A percentile compares a stretch with the other conserved stretches of the same genome.
phyloP scores from a whole-genome alignment of 768 basidiomycete genomes.

The Candolleomyces eurysporus region DNA sequence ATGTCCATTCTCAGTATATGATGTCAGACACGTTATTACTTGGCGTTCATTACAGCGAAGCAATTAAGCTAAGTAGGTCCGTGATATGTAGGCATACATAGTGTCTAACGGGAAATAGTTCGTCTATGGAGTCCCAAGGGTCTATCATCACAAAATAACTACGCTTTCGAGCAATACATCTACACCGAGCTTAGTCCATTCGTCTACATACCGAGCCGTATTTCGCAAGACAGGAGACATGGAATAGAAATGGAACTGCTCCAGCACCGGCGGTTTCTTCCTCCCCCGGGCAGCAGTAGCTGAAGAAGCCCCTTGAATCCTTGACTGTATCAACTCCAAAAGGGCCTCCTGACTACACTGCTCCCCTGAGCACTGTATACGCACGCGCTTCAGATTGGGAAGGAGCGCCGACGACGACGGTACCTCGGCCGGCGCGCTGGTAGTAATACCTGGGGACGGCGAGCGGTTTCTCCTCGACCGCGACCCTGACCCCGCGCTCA shows the following conservation, averaged over 20 bases:
- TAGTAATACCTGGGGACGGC: no score
- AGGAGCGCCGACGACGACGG: background rate
- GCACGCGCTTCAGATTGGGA: slow-evolving; percentile 12
- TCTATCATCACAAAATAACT: slow-evolving; percentile 14
- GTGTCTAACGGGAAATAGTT: no score
- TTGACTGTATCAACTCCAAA: slow-evolving; percentile 31
- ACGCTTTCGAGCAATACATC: slow-evolving; percentile 24
- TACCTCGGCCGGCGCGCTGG: no score
- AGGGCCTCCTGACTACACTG: slow-evolving; percentile 22
- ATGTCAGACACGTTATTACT: no score
- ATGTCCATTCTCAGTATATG: no score
- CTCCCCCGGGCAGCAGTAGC: background rate
- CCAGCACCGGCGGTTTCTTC: slow-evolving; percentile 13
- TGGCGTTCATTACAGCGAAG: no score
- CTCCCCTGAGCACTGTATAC: slow-evolving; percentile 35
- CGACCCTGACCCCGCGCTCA: no score
- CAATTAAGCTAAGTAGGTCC: no score
- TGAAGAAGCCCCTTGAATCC: slow-evolving; percentile 12
- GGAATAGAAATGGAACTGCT: slow-evolving; percentile 27
- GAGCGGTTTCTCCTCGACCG: no score
- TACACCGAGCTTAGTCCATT: slow-evolving; percentile 26
- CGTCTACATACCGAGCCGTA: slow-evolving; percentile 15
- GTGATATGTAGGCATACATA: no score
- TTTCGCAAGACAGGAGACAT: slow-evolving; percentile 23
- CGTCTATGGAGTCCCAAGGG: no score